Conservation (phyloP, 2,329 filamentous ascomycete genomes). For the Cordyceps sp. region DNA sequence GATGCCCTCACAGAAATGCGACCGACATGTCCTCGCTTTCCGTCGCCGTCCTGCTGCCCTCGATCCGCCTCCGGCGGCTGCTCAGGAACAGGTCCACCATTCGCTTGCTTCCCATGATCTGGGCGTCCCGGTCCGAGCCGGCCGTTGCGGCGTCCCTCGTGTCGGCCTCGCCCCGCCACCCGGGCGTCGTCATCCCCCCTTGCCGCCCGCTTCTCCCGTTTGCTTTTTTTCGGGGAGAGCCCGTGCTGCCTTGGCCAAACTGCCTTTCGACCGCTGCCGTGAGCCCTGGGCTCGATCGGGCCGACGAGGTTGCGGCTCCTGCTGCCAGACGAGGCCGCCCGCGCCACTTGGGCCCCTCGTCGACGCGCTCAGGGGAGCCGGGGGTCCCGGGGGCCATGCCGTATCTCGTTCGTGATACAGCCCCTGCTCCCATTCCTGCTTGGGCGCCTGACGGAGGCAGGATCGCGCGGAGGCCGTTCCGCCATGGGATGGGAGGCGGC, state of each 20-base stretch:
- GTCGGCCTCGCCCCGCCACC: background rate
- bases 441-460: too few species aligned
- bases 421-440: too few species aligned
- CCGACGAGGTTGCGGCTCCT: too few species aligned
- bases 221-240: background rate
- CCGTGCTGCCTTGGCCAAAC: constrained; percentile 1
- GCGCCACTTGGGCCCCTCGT: too few species aligned
- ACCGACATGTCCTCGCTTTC: constrained; percentile 11
- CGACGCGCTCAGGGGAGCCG: too few species aligned
- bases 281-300: constrained; percentile 13
- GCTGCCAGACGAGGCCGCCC: too few species aligned
- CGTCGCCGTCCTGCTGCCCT: constrained; percentile 12
- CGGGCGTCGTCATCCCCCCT: background rate
- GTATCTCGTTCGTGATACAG: too few species aligned
- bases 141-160: background rate
- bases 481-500: constrained; percentile 3
- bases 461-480: constrained; percentile 6
- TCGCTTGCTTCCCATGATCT: constrained; percentile 25
- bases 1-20: constrained; percentile 13
- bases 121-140: constrained; percentile 10
- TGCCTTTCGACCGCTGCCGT: constrained; percentile 5
- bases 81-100: constrained; percentile 40
- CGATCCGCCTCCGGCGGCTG: constrained; percentile 25
- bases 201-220: constrained; percentile 1
- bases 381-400: too few species aligned